A percentile compares a stretch with the other conserved stretches of the same genome.
phyloP scores from a whole-genome alignment of 805 yeast species.

The Wickerhamomyces bovis region DNA sequence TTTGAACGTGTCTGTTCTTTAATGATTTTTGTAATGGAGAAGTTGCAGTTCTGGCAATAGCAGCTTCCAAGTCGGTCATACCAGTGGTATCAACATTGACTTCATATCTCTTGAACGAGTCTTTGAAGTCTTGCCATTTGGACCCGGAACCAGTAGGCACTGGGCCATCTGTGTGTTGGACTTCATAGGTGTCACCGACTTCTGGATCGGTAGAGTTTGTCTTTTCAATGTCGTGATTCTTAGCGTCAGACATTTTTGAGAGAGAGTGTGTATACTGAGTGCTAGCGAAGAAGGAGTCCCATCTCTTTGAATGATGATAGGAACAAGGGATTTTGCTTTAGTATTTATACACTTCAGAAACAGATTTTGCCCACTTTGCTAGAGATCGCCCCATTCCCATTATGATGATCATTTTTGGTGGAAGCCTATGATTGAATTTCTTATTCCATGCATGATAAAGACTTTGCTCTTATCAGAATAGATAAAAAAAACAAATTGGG shows the following conservation, averaged over 20 bases:
- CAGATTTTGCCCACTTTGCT: no score
- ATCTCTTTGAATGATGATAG: neutral
- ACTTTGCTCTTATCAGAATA: neutral
- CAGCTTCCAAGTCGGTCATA: slow-evolving; percentile 39
- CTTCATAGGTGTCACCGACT: slow-evolving; percentile 18
- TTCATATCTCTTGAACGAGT: slow-evolving; percentile 13
- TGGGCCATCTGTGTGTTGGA: slow-evolving; percentile 1
- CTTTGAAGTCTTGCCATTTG: slow-evolving; percentile 17
- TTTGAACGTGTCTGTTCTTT: slow-evolving; percentile 53
- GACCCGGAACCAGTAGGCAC: slow-evolving; percentile 4
- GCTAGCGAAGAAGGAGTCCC: neutral
- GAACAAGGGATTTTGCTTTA: neutral
- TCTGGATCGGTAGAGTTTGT: slow-evolving; percentile 18
- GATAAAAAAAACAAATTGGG: no score
- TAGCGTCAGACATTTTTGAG: slow-evolving; percentile 5
- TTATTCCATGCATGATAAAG: neutral
- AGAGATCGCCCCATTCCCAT: neutral
- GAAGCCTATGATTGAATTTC: neutral
- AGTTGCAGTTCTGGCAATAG: slow-evolving; percentile 26
- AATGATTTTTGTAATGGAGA: slow-evolving; percentile 31
- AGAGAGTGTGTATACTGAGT: no score
- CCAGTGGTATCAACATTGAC: slow-evolving; percentile 10
- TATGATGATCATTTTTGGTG: neutral
- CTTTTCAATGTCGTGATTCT: slow-evolving; percentile 5
- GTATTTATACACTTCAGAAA: no score